phyloP scores from a whole-genome alignment of 2,329 filamentous ascomycete species.

The Hortaea sp. region DNA sequence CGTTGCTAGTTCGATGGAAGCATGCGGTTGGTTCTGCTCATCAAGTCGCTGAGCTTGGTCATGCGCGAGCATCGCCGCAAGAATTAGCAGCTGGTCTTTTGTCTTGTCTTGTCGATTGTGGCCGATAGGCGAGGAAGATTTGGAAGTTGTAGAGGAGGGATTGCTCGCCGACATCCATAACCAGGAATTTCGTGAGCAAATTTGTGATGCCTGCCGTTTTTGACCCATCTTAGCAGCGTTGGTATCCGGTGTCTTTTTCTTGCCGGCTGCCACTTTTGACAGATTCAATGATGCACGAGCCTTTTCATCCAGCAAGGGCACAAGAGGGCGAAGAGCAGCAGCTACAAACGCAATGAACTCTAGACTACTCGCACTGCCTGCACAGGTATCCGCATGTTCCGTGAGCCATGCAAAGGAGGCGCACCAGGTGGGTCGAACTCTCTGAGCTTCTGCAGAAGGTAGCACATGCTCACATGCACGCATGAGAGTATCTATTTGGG shows the following conservation, averaged over 20 bases:
- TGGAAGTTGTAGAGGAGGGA: not conserved
- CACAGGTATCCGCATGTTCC: slow-evolving; percentile 5
- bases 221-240: not conserved
- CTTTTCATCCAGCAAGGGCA: slow-evolving; percentile 20
- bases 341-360: slow-evolving; percentile 32
- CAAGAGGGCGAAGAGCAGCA: slow-evolving; percentile 29
- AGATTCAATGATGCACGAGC: slow-evolving; percentile 17
- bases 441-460: slow-evolving; percentile 11
- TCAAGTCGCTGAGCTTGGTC: not conserved
- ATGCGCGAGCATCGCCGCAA: slow-evolving; percentile 16
- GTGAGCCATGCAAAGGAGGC: slow-evolving; percentile 14
- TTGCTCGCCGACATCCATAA: slow-evolving; percentile 10
- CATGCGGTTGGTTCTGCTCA: not conserved
- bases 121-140: not conserved
- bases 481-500: slow-evolving; percentile 14
- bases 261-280: slow-evolving; percentile 13
- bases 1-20: not conserved
- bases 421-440: slow-evolving; percentile 21
- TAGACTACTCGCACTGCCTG: slow-evolving; percentile 7
- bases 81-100: slow-evolving; percentile 18
- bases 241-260: not conserved
- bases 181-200: slow-evolving; percentile 9
- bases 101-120: slow-evolving; percentile 6
- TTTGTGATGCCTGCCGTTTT: not conserved
- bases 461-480: slow-evolving; percentile 20